Percentiles rank a stretch among this genome's conserved stretches.
phyloP scores from a whole-genome alignment of 768 basidiomycete species.

The Daedaleopsis sinensis region DNA sequence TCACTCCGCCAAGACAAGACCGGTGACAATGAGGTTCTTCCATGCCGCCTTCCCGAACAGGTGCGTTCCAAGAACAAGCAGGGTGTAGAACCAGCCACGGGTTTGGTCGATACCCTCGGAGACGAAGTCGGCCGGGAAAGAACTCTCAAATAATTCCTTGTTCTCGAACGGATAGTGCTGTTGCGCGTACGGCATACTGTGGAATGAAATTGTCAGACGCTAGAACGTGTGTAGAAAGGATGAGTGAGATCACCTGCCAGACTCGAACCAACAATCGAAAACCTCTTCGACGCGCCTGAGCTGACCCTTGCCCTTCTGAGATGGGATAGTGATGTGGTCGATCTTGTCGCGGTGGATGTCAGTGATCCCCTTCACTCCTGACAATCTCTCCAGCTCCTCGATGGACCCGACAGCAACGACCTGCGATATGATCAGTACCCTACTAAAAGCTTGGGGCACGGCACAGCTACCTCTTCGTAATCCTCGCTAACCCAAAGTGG shows the following conservation, averaged over 20 bases:
- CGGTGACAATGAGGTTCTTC: constrained; percentile 97
- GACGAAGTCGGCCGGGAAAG: constrained; percentile 95
- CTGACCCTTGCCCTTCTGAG: constrained; percentile 80
- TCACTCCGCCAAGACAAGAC: constrained; percentile 92
- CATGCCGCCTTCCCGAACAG: constrained; percentile 93
- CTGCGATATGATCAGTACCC: constrained; percentile 38
- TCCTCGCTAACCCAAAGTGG: constrained; percentile 97
- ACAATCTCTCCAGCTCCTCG: constrained; percentile 81
- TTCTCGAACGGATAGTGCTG: constrained; percentile 99
- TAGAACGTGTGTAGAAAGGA: too few species aligned
- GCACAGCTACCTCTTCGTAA: constrained; percentile 69
- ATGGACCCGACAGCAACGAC: constrained; percentile 88
- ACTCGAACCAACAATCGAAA: constrained; percentile 99
- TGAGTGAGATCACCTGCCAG: constrained; percentile 72
- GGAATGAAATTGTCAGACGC: background rate
- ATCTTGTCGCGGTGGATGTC: constrained; percentile 95
- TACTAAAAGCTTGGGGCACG: background rate
- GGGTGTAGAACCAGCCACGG: constrained; percentile 99
- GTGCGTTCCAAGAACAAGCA: constrained; percentile 95
- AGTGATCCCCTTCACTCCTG: constrained; percentile 80
- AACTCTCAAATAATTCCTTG: constrained; percentile 79
- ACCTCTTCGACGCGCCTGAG: constrained; percentile 95
- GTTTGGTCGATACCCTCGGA: constrained; percentile 99
- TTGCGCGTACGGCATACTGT: constrained; percentile 98
- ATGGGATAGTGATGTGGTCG: constrained; percentile 96